These are phyloP conservation scores for Chlamydomonas incerta DNA, from an alignment of 139 green algal species.

Conservation along the genomic window DNA sequence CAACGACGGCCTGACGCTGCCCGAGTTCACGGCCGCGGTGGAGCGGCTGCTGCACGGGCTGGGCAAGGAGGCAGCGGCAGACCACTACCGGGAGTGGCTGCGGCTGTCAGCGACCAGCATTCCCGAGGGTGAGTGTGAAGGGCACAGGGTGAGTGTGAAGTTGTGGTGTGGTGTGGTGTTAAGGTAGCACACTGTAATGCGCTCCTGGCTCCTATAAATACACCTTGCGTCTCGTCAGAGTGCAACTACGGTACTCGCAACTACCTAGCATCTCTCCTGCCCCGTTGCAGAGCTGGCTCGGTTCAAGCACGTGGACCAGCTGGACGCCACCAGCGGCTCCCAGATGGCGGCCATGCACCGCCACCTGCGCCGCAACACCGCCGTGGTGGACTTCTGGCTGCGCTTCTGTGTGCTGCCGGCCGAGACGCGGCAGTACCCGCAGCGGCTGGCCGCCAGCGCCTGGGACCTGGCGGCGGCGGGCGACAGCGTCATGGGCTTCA, in stretches of 20 bases:
- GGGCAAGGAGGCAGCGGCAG: constrained; percentile 43
- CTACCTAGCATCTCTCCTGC: too few species aligned
- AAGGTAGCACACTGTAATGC: too few species aligned
- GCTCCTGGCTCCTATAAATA: too few species aligned
- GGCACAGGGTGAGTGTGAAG: too few species aligned
- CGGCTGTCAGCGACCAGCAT: constrained; percentile 23
- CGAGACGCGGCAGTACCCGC: constrained; percentile 60
- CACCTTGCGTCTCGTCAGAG: too few species aligned
- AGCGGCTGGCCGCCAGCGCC: constrained; percentile 51
- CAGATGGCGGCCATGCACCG: constrained; percentile 51
- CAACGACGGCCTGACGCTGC: constrained; percentile 46
- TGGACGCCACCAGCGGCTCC: constrained; percentile 61
- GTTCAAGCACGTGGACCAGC: constrained; percentile 50
- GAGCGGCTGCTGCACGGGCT: constrained; percentile 48
- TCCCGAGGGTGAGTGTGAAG: too few species aligned
- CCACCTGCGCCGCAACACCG: constrained; percentile 64
- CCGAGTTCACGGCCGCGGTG: constrained; percentile 24
- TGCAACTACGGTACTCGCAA: too few species aligned
- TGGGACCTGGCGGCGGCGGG: constrained; percentile 67
- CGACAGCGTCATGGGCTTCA: constrained; percentile 59
- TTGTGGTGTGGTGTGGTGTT: too few species aligned
- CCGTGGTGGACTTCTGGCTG: constrained; percentile 66
- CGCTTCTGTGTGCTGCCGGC: constrained; percentile 49
- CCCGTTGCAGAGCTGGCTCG: not conserved
- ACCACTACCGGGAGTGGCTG: constrained; percentile 50